Base-by-base conservation (phyloP, 345 rosid species). In the Populus pruinosa region DNA sequence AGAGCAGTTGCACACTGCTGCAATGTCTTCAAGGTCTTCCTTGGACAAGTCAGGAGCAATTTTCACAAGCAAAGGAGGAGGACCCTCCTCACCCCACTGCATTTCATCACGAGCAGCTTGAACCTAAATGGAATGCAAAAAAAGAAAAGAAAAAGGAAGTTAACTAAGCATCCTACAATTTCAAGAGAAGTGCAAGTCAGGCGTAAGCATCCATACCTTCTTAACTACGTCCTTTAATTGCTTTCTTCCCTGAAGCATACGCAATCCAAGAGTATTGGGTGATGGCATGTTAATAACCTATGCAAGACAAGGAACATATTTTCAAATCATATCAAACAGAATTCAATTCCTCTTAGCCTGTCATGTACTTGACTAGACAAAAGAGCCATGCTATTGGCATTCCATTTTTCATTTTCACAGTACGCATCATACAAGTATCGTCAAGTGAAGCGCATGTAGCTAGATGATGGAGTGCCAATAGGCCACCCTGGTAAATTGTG, bases 31-130 rank as follows among this genome's bases (percentile, higher is more conserved):
- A 62, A 93, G 97, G 87, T 96, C 99, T 86, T 92, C 99, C 81
- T 84, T 88, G 1, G 98, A 91, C 78, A 96, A 83, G 87, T 96
- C 98, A 64, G 99, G 99, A 80, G 98, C 98, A 81, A 96, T 93
- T 85, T 96, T 96, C 47, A 96, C 97, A 74, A 96, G 93, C 83
- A 96, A 82, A 68, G 98, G 99, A 83, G 98, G 99, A 39, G 98
- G 98, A 47, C 98, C 98, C 55, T 92, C 99, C 84, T 93, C 99
- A 70, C 94, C 99, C 99, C 99, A 96, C 77, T 96, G 98, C 99
- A 96, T 96, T 88, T 96, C 99, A 92, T 96, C 99, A 66, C 98
- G 90, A 69, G 99, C 99, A 87, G 99, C 99, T 91, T 93, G 99
- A 78, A 96, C 86, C 96, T 92, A 79, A 21, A 77, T 33, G 36